These are phyloP conservation scores for Populus deltoides DNA, from an alignment of 345 rosid genomes.

Conservation along the genomic window DNA sequence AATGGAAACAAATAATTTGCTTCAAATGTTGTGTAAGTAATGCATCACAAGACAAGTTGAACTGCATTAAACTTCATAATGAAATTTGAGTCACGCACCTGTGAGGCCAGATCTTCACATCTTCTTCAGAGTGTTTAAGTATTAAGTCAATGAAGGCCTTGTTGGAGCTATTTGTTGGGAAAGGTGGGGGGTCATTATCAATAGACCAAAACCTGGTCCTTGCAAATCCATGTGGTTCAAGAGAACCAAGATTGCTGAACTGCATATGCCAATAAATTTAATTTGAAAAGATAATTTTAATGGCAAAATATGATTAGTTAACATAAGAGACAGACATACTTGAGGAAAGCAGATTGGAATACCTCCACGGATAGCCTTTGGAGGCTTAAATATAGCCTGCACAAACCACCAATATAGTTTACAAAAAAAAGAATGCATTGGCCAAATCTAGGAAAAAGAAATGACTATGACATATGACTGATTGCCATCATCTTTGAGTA, in stretches of 20 bases:
- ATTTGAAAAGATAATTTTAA: neutral
- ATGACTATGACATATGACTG: neutral
- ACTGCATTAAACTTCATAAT: neutral
- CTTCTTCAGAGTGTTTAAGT: slow-evolving; percentile 24
- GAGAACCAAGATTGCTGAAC: slow-evolving; percentile 26
- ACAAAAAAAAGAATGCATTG: neutral
- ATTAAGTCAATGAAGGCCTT: slow-evolving; percentile 30
- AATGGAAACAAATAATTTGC: neutral
- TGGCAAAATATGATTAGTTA: neutral
- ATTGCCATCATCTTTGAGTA: neutral
- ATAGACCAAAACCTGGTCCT: slow-evolving; percentile 27
- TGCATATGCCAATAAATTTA: slow-evolving; percentile 9
- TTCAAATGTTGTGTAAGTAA: neutral
- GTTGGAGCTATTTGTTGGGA: slow-evolving; percentile 10
- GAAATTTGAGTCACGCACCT: slow-evolving; percentile 16
- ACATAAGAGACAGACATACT: slow-evolving; percentile 11
- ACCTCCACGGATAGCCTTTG: slow-evolving; percentile 30
- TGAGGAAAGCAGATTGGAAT: slow-evolving; percentile 35
- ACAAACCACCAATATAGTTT: slow-evolving; percentile 1
- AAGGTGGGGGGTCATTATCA: slow-evolving; percentile 31
- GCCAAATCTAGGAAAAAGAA: neutral
- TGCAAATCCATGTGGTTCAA: slow-evolving; percentile 35
- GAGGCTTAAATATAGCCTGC: slow-evolving; percentile 30
- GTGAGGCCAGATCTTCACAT: slow-evolving; percentile 33
- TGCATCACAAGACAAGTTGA: neutral